These are phyloP conservation scores for Phenoliferia sp. DNA, from an alignment of 1,284 basidiomycete species.

Conservation along the genomic window DNA sequence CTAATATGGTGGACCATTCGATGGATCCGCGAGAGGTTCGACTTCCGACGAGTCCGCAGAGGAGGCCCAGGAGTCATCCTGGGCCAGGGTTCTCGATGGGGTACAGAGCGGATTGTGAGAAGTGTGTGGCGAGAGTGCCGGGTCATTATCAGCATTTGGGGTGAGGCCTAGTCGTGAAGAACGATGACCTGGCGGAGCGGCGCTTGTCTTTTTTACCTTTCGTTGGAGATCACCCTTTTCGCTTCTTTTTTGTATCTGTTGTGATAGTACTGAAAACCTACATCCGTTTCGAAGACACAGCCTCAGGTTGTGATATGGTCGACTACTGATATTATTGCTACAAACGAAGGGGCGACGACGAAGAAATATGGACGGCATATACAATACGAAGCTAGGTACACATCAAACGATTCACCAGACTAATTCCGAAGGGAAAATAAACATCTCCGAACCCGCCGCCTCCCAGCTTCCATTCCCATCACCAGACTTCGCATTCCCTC, in stretches of 20 bases:
- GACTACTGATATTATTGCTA: too few species aligned
- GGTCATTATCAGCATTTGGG: conserved; percentile 1
- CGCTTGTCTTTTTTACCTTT: neutral
- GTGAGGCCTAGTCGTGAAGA: neutral
- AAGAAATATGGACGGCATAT: too few species aligned
- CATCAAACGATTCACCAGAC: too few species aligned
- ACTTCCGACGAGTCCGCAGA: neutral
- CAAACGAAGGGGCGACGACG: too few species aligned
- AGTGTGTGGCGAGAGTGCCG: conserved; percentile 5
- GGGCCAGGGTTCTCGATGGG: conserved; percentile 5
- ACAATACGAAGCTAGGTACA: too few species aligned
- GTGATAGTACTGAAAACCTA: too few species aligned
- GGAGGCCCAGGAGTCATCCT: neutral
- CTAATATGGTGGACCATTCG: neutral
- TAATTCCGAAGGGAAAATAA: too few species aligned
- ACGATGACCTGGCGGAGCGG: neutral
- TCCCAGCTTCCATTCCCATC: neutral
- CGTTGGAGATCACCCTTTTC: neutral
- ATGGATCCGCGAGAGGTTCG: neutral
- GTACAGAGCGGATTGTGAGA: conserved; percentile 5
- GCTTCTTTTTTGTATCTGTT: too few species aligned
- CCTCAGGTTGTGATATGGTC: too few species aligned
- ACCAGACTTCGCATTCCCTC: neutral
- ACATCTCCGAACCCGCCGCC: neutral
- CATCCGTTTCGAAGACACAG: too few species aligned